Conservation (phyloP, 345 rosid species). For the Rubroshorea leprosula region DNA sequence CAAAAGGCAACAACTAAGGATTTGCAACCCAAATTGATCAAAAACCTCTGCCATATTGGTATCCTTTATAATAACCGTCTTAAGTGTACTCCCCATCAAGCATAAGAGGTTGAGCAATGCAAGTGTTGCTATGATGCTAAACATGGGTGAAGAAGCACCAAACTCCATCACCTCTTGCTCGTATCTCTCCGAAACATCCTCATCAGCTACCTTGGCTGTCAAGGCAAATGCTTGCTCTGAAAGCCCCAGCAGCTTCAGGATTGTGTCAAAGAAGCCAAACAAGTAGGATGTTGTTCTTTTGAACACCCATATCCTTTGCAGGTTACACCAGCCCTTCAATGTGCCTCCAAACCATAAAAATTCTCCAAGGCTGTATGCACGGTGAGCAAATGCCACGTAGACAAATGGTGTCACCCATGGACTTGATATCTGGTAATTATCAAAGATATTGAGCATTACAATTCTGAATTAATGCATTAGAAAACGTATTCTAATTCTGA, state of each 20-base stretch:
- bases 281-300: constrained; percentile 37
- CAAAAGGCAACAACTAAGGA: constrained; percentile 18
- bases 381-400: constrained; percentile 18
- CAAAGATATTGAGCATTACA: neutral
- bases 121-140: constrained; percentile 28
- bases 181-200: constrained; percentile 27
- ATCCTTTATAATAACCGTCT: neutral
- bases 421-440: constrained; percentile 26
- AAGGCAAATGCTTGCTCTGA: constrained; percentile 27
- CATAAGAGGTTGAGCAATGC: constrained; percentile 33
- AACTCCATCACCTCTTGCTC: constrained; percentile 42
- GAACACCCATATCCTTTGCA: constrained; percentile 34
- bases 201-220: constrained; percentile 33
- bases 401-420: constrained; percentile 35
- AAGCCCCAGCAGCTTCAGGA: constrained; percentile 27
- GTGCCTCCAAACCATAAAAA: constrained; percentile 23
- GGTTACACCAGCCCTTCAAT: constrained; percentile 35
- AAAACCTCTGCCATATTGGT: neutral
- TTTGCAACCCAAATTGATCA: constrained; percentile 11
- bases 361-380: constrained; percentile 22
- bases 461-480: neutral
- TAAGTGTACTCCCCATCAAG: constrained; percentile 4
- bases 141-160: constrained; percentile 37
- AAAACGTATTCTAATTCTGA: neutral
- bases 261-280: constrained; percentile 27